These are phyloP conservation scores for Huiozyma naganishii DNA, from an alignment of 805 yeast genomes.

Conservation along the genomic window DNA sequence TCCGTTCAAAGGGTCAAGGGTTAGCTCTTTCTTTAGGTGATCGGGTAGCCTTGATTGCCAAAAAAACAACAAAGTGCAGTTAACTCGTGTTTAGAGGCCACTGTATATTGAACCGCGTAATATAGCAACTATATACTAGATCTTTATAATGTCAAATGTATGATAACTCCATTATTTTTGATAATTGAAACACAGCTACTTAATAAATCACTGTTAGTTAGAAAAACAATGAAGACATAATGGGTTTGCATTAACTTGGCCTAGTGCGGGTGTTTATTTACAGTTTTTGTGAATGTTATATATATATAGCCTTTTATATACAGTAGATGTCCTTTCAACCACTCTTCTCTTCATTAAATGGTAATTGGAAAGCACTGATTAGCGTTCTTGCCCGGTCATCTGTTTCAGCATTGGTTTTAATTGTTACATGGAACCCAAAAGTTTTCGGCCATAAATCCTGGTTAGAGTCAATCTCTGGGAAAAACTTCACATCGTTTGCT, in stretches of 20 bases:
- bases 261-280: not conserved
- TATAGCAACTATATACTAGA: not conserved
- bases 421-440: constrained; percentile 74
- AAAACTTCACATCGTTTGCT: constrained; percentile 63
- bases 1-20: constrained; percentile 96
- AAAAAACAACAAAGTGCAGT: constrained; percentile 34
- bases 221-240: not conserved
- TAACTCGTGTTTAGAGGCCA: constrained; percentile 21
- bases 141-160: not conserved
- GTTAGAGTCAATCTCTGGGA: constrained; percentile 90
- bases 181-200: no score
- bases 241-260: not conserved
- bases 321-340: not conserved
- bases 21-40: constrained; percentile 92
- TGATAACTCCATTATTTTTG: no score
- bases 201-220: not conserved
- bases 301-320: not conserved
- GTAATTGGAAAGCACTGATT: constrained; percentile 71
- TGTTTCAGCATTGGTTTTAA: constrained; percentile 82
- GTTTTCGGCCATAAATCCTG: constrained; percentile 83
- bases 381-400: constrained; percentile 83
- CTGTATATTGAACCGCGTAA: not conserved
- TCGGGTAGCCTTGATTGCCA: constrained; percentile 75
- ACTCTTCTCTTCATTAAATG: constrained; percentile 34
- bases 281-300: not conserved